phyloP scores from a whole-genome alignment of 2,329 filamentous ascomycete species.

The Tolypocladium ophioglossoides region DNA sequence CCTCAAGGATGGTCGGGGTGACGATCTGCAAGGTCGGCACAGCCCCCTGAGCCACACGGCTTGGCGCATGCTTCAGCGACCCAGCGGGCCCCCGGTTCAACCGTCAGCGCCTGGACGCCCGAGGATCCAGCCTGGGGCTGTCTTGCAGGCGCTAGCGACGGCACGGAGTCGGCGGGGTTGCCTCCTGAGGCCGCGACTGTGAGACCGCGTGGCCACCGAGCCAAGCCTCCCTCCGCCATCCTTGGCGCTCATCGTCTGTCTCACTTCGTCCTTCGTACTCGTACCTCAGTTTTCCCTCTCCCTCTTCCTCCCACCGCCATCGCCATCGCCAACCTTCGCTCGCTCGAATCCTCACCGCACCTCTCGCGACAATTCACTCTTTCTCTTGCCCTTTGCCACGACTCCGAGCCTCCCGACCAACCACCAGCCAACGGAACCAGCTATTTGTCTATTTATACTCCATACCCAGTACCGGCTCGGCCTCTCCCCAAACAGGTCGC shows the following conservation, averaged over 20 bases:
- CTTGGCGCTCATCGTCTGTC: background rate
- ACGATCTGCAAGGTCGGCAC: no score
- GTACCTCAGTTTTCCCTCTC: no score
- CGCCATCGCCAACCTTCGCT: background rate
- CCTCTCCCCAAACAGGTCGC: background rate
- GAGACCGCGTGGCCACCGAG: conserved; percentile 2
- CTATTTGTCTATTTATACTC: no score
- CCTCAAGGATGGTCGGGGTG: no score
- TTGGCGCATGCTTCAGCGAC: background rate
- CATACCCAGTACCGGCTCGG: no score
- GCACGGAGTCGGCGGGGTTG: background rate
- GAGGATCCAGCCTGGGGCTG: no score
- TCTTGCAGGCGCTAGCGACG: no score
- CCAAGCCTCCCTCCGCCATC: background rate
- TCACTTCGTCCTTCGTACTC: no score
- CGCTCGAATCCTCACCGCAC: background rate
- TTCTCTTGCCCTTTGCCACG: background rate
- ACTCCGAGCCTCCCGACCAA: background rate
- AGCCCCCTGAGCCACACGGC: background rate
- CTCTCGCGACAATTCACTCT: background rate
- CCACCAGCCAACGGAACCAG: background rate
- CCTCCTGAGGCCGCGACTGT: background rate
- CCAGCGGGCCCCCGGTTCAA: background rate
- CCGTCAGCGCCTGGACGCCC: no score
- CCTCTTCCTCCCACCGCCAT: background rate